Evolutionary conservation across 768 basidiomycete species (phyloP), one percentile per base, ranked within the genome.

Genomic region (Russula abietina): DNA sequence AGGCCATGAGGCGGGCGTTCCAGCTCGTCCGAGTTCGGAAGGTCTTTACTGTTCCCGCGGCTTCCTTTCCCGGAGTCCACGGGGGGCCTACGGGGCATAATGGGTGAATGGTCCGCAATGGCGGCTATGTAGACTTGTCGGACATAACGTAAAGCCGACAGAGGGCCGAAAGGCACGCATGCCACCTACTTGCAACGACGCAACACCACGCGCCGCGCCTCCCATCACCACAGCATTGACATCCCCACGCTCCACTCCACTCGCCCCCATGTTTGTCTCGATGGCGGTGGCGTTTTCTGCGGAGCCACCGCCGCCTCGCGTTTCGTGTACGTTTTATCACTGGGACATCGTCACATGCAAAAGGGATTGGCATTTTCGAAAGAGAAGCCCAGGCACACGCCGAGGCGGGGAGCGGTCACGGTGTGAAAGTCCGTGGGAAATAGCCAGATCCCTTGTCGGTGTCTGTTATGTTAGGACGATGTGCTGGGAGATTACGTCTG

Each of bases 351-450:
- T 59, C 50, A 59, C 58, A 51, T 59, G 50, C 17, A 33, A 24
- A 30, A 1, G 38, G 26, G 49, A 28, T 51, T 33, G 7, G 16
- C 39, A 14, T 38, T 22, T 54, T 54, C 59, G 43, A 39, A 55
- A 36, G 60, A 55, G 45, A 61, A 55, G 16, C 12, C 53, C 60
- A 61, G 60, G 60, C 53, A 55, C 60, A 33, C 26, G 45, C 22
- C 22, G 60, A 38, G 53, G 41, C 28, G 41, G 24, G 39, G 16
- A 26, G 41, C 36, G 17, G 55, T 39, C 11, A 19, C 16, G 19
- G 41, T n/a, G 39, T 43, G 17, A 19, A 26, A 30, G 26, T 30
- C 45, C 55, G 55, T 19, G 38, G 43, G 54, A 41, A 14, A 28
- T 28, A 49, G 26, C 26, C 3, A 26, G 26, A 28, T 14, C 41